Conservation (phyloP, 129 eudicot genomes). For the Flaveria ramosissima region DNA sequence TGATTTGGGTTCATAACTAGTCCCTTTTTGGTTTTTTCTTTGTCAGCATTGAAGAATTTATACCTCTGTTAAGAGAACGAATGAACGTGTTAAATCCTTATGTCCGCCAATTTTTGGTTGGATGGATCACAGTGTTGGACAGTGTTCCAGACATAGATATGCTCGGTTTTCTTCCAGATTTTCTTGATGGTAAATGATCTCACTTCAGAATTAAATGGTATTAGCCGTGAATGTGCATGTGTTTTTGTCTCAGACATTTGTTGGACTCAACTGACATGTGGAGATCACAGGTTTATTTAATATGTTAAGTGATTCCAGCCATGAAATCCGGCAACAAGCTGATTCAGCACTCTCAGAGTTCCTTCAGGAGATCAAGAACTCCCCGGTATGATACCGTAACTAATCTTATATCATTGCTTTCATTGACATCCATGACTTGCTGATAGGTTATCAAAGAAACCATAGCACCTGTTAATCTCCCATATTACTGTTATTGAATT, state of each 20-base stretch:
- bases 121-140: constrained; percentile 97
- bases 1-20: constrained; percentile 4
- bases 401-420: constrained; percentile 6
- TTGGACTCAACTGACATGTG: constrained; percentile 30
- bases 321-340: constrained; percentile 95
- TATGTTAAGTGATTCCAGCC: constrained; percentile 98
- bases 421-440: constrained; percentile 14
- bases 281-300: constrained; percentile 79
- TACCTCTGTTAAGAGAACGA: constrained; percentile 90
- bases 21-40: constrained; percentile 6
- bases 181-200: constrained; percentile 87
- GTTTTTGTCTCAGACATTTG: constrained; percentile 22
- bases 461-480: constrained; percentile 1
- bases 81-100: constrained; percentile 96
- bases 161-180: constrained; percentile 99
- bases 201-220: constrained; percentile 29
- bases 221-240: constrained; percentile 19
- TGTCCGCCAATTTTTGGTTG: constrained; percentile 95
- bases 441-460: constrained; percentile 12
- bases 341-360: constrained; percentile 96
- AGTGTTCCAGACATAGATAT: constrained; percentile 98
- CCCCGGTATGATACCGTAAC: constrained; percentile 62
- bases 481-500: not conserved
- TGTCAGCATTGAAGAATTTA: constrained; percentile 95
- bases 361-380: constrained; percentile 94